Evolutionary conservation across 768 basidiomycete genomes (phyloP).

Genomic region (Hypholoma fasciculare): DNA sequence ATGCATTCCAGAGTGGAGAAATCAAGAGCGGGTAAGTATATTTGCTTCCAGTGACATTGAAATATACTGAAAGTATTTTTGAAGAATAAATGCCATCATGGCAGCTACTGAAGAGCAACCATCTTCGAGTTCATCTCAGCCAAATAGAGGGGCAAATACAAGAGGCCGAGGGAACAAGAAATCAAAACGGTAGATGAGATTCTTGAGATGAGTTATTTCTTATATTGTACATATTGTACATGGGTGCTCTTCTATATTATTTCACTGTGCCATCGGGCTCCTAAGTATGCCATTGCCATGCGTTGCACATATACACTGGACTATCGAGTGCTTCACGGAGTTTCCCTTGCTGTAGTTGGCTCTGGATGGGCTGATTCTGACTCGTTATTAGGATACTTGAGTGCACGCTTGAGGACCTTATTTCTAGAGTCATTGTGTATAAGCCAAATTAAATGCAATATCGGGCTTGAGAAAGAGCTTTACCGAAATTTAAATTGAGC

Average conservation of each 20-base stretch:
- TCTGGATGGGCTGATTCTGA: neutral
- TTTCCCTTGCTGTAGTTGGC: neutral
- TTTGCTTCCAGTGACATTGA: neutral
- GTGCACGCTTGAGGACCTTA: slow-evolving; percentile 47
- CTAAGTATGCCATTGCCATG: neutral
- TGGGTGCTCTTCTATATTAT: neutral
- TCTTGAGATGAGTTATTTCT: neutral
- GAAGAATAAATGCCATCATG: slow-evolving; percentile 25
- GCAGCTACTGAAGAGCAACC: slow-evolving; percentile 18
- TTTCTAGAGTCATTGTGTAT: slow-evolving; percentile 15
- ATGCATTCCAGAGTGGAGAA: slow-evolving; percentile 58
- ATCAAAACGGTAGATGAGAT: slow-evolving; percentile 29
- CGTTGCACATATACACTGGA: too few species aligned
- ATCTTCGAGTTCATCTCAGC: slow-evolving; percentile 3
- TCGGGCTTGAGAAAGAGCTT: slow-evolving; percentile 1
- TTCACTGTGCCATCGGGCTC: neutral
- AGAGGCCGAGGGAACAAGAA: slow-evolving; percentile 33
- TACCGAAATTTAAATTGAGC: slow-evolving; percentile 73
- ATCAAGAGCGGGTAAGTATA: slow-evolving; percentile 51
- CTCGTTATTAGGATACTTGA: slow-evolving; percentile 44
- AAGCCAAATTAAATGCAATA: neutral
- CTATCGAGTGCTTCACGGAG: neutral
- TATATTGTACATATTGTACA: neutral
- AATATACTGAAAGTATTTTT: neutral
- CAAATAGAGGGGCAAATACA: slow-evolving; percentile 8